Evolutionary conservation across 257 asterid species (phyloP).

Genomic region (Pogostemon cablin): DNA sequence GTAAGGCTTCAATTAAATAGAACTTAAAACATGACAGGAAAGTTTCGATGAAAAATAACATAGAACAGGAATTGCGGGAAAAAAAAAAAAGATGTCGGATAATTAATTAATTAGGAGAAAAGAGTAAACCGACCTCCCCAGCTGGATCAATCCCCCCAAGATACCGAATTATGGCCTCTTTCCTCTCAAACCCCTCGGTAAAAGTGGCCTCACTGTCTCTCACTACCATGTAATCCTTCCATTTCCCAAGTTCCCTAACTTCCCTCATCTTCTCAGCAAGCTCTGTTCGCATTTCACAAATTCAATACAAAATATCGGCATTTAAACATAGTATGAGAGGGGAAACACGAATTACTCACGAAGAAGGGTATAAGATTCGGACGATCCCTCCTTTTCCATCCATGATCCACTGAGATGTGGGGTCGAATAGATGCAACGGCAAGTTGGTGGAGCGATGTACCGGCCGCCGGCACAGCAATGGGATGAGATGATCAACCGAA

Average conservation of each 20-base stretch:
- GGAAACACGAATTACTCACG: not conserved
- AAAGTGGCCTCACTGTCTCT: conserved; percentile 75
- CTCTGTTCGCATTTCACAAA: conserved; percentile 41
- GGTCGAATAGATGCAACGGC: no score
- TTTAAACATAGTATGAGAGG: not conserved
- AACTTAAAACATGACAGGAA: not conserved
- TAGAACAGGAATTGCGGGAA: not conserved
- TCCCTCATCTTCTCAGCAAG: conserved; percentile 82
- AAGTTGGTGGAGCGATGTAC: no score
- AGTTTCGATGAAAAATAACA: not conserved
- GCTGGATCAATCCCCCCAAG: conserved; percentile 77
- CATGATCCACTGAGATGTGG: no score
- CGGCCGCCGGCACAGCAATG: no score
- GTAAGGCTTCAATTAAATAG: conserved; percentile 7
- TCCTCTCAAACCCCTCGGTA: conserved; percentile 71
- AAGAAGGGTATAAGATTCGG: no score
- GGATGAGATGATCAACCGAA: no score
- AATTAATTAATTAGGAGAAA: not conserved
- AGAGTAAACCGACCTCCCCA: conserved; percentile 62
- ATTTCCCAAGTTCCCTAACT: conserved; percentile 68
- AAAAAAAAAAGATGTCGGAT: not conserved
- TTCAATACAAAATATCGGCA: conserved; percentile 6
- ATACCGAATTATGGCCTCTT: conserved; percentile 72
- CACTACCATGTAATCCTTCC: conserved; percentile 76
- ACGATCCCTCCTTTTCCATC: no score